phyloP scores from a whole-genome alignment of 352 stramenopile species.

The Globisporangium paroecandrum region DNA sequence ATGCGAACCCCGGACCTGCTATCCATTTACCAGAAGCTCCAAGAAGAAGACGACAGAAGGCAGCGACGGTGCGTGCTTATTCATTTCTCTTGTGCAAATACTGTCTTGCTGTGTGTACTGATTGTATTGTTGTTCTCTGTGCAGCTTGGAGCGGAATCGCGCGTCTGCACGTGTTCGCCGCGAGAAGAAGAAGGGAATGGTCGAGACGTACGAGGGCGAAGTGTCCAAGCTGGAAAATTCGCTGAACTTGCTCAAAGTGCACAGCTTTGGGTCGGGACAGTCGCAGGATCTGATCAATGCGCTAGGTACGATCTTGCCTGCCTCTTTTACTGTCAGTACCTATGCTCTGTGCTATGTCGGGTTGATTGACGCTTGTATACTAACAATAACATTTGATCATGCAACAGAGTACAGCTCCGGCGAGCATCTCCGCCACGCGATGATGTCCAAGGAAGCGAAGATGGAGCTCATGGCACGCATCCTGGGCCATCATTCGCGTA shows the following conservation, averaged over 20 bases:
- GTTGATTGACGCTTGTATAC: too few species aligned
- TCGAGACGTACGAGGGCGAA: constrained; percentile 83
- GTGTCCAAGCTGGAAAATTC: constrained; percentile 87
- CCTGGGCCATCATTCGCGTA: constrained; percentile 70
- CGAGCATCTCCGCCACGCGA: constrained; percentile 73
- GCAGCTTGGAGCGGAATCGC: constrained; percentile 69
- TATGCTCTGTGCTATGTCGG: neutral
- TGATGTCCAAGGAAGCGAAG: constrained; percentile 85
- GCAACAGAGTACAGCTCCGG: constrained; percentile 65
- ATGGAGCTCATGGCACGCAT: constrained; percentile 78
- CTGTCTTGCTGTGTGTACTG: neutral
- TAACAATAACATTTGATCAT: too few species aligned
- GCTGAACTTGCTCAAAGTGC: constrained; percentile 71
- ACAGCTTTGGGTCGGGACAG: constrained; percentile 72
- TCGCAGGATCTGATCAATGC: constrained; percentile 62
- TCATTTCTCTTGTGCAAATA: neutral
- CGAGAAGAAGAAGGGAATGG: constrained; percentile 87
- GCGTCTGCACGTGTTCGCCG: constrained; percentile 76
- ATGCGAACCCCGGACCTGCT: constrained; percentile 80
- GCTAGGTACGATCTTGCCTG: constrained; percentile 37
- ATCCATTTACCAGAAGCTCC: constrained; percentile 87
- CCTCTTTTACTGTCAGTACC: neutral
- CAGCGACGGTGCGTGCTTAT: constrained; percentile 39
- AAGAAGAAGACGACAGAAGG: constrained; percentile 80
- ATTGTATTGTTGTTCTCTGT: neutral